Evolutionary conservation across 345 rosid genomes (phyloP).

Genomic region (Pistacia integerrima): DNA sequence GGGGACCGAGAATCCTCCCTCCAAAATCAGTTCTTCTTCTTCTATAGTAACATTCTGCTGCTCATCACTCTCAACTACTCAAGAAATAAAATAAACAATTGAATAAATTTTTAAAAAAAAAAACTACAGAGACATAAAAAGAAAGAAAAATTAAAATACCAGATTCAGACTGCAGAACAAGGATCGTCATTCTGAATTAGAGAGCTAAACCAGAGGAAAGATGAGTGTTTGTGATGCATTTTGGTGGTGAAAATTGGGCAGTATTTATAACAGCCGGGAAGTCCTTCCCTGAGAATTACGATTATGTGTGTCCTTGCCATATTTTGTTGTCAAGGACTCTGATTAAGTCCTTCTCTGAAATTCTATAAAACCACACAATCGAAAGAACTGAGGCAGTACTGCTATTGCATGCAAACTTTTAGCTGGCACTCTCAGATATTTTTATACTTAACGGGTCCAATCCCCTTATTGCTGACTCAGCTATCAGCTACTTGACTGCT

Average conservation of each 20-base stretch:
- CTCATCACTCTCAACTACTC: neutral
- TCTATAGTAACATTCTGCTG: conserved; percentile 37
- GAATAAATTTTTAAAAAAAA: neutral
- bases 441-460: no score
- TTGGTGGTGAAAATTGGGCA: neutral
- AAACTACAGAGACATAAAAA: neutral
- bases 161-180: conserved; percentile 32
- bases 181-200: conserved; percentile 42
- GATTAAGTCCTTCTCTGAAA: conserved; percentile 23
- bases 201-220: neutral
- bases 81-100: conserved; percentile 6
- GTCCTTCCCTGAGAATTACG: conserved; percentile 53
- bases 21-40: conserved; percentile 44
- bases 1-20: conserved; percentile 59
- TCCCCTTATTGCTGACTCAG: no score
- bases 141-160: conserved; percentile 27
- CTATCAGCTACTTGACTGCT: no score
- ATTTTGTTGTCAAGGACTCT: neutral
- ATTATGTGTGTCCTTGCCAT: conserved; percentile 35
- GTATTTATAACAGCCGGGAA: conserved; percentile 44
- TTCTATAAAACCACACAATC: neutral
- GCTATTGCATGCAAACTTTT: no score
- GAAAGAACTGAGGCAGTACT: no score
- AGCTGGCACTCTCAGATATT: no score
- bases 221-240: neutral